Evolutionary conservation across 495 filamentous ascomycete genomes (phyloP), one percentile per base, ranked within the genome.

Genomic region (Neurospora sp.): DNA sequence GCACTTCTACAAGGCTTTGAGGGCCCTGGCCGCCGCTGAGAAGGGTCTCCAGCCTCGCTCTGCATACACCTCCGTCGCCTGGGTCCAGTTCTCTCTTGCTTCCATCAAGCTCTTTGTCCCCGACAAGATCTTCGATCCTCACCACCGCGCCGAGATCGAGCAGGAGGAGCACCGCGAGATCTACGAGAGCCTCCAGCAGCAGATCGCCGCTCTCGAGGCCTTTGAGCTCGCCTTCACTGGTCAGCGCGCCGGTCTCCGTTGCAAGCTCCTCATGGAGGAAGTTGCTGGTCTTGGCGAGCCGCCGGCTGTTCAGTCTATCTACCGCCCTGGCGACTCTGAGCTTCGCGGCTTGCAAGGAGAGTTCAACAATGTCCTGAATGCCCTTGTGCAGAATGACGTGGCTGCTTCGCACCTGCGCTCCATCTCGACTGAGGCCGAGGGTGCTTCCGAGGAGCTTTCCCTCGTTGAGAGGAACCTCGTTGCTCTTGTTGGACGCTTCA

Each of bases 111-210:
- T 98, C 9, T 98, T 94, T 76, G 90, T 98, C 4, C 94, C 96
- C 0, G 91, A 97, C 78, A 89, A 89, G 77, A 86, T 91, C 3
- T 95, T 92, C 73, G 96, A 99, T 79, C 96, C 96, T 14, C 93
- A 94, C 35, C 83, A 94, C 71, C 87, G 88, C 71, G 85, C 91
- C n/a, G 87, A 90, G 46, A 83, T 98, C 6, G 89, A 94, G 75
- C 86, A 89, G 40, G 85, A 89, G 73, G 86, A 90, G 20, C 88
- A 96, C 73, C 75, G 85, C 3, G 84, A 89, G 70, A 81, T 90
- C 3, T 85, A 85, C 40, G 72, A 76, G 9, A 84, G 85, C 40
- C 76, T 97, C 16, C 78, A 84, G 27, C 74, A 79, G 0, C 90
- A 90, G 74, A 85, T 92, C 8, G 74, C 86, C 22, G 88, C 89